Base-by-base conservation (phyloP, 2,329 filamentous ascomycete genomes). In the Trichoderma asperellum region DNA sequence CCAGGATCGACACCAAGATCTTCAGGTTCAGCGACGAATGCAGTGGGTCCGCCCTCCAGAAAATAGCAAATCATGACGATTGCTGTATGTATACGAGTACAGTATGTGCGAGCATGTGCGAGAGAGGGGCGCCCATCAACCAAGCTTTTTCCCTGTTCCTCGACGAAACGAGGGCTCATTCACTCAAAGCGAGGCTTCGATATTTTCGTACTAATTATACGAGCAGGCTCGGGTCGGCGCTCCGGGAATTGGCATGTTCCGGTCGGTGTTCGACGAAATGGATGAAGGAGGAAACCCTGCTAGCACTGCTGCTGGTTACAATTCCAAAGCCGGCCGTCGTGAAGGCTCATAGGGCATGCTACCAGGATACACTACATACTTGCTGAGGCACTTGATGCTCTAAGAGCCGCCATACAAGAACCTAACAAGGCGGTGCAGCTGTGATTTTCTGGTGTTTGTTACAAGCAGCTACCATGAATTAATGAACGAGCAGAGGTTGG, bases 21-120 rank as follows among this genome's bases (percentile, higher is more conserved):
- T 64, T 58, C 68, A 69, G 68, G 60, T 69, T 69, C 68, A 60
- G 68, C 61, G 53, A 69, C 68, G 55, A 49, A 56, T 56, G 24
- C 27, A 65, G 68, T 60, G 60, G 55, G 61, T 27, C 60, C 49
- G 21, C 53, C 16, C 35, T 63, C 21, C 32, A 49, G 35, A 18
- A 27, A 52, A 49, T 24, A 67, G 35, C 63, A 67, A 67, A 67
- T 67, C 40, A 67, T 59, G 55, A 67, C 63, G 55, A 67, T 24
- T n/a, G 47, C 47, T 12, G n/a, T 35, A 27, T 12, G n/a, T 35
- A 27, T 43, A 32, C 29, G 52, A 58, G n/a, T 47, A 3, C 24
- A 24, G 24, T 24, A 29, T 27, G 27, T 40, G 21, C n/a, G 24
- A 49, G 27, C 40, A 34, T 59, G 57, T 40, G 65, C n/a, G 34